Evolutionary conservation across 331 rosid species (phyloP).

Genomic region (Rhamnella rubrinervis): DNA sequence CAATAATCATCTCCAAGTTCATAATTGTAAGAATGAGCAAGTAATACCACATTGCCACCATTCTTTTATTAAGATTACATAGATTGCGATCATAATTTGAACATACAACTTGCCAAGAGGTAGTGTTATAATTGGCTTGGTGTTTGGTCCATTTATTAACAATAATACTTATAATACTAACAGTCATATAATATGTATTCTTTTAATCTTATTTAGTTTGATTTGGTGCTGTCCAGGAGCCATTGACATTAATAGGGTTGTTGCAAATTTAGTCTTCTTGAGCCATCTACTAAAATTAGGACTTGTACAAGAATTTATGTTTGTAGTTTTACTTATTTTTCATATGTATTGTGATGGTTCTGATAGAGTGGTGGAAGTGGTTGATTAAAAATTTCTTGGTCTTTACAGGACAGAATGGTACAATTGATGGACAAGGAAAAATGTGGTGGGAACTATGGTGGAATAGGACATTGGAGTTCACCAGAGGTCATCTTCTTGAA

Average conservation of each 20-base stretch:
- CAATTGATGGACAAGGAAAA: conserved; percentile 85
- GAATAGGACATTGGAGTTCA: conserved; percentile 81
- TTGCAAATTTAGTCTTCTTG: neutral
- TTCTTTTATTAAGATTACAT: neutral
- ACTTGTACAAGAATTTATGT: neutral
- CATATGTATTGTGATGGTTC: neutral
- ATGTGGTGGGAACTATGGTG: conserved; percentile 99
- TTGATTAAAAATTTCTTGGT: conserved; percentile 14
- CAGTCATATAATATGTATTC: neutral
- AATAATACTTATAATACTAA: neutral
- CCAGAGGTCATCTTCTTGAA: conserved; percentile 95
- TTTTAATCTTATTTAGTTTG: neutral
- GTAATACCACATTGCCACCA: neutral
- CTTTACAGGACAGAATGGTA: conserved; percentile 82
- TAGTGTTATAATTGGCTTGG: neutral
- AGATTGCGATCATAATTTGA: neutral
- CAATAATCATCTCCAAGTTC: neutral
- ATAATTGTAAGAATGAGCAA: neutral
- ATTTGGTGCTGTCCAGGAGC: neutral
- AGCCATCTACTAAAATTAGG: neutral
- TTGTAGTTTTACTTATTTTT: neutral
- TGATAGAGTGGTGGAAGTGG: conserved; percentile 1
- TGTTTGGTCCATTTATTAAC: neutral
- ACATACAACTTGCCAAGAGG: neutral
- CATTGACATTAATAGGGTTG: neutral